Conservation (phyloP, 2,329 filamentous ascomycete genomes). For the Ophiostoma triangulosporum region DNA sequence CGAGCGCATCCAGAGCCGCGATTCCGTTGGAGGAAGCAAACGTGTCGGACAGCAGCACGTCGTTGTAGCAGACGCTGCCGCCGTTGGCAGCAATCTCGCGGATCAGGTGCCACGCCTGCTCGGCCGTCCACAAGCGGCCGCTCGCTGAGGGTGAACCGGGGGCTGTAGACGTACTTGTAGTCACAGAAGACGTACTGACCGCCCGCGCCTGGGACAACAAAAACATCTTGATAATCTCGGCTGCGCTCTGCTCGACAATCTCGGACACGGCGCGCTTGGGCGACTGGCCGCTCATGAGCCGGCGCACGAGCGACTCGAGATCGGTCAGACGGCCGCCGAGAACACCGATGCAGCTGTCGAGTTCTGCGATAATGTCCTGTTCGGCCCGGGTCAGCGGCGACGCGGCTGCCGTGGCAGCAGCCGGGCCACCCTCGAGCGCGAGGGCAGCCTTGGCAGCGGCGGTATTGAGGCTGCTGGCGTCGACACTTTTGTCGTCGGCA, state of each 20-base stretch:
- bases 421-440: not conserved
- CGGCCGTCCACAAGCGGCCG: conserved; percentile 51
- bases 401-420: not conserved
- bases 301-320: conserved; percentile 81
- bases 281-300: conserved; percentile 75
- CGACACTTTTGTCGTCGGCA: not conserved
- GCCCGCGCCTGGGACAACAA: conserved; percentile 45
- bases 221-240: conserved; percentile 89
- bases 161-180: too few species aligned
- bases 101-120: conserved; percentile 86
- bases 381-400: not conserved
- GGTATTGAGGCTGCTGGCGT: conserved; percentile 4
- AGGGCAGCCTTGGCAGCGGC: conserved; percentile 7
- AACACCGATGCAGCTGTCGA: conserved; percentile 68
- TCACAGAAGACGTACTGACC: not conserved
- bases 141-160: conserved; percentile 7
- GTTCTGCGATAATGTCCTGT: conserved; percentile 44
- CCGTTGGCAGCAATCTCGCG: conserved; percentile 50
- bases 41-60: conserved; percentile 62
- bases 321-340: conserved; percentile 91
- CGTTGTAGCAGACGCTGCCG: conserved; percentile 66
- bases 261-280: conserved; percentile 71
- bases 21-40: conserved; percentile 57
- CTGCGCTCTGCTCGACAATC: conserved; percentile 78
- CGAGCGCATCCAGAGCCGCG: conserved; percentile 61